These are phyloP conservation scores for Chenopodium quinoa DNA, from an alignment of 148 eudicot species.

Conservation along the genomic window DNA sequence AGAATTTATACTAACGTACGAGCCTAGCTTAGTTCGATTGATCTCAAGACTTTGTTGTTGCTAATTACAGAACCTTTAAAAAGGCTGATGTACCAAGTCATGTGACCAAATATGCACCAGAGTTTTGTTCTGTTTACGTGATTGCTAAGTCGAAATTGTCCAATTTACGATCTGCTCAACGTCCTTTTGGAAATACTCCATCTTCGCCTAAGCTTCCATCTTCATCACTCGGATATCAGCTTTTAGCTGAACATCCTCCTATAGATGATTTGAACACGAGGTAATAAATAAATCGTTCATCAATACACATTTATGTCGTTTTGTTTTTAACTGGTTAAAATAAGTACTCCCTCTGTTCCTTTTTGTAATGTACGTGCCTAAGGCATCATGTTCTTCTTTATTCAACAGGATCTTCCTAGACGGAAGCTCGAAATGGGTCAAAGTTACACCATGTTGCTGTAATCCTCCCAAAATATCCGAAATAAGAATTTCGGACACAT, in stretches of 20 bases:
- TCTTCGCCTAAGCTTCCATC: slow-evolving; percentile 42
- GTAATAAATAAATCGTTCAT: slow-evolving; percentile 4
- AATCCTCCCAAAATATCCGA: background rate
- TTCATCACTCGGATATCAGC: slow-evolving; percentile 15
- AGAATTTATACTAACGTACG: too few species aligned
- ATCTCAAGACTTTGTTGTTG: background rate
- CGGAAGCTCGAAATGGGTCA: background rate
- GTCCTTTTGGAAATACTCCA: slow-evolving; percentile 35
- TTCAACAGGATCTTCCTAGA: background rate
- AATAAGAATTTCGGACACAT: background rate
- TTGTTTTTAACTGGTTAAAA: too few species aligned
- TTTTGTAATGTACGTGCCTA: too few species aligned
- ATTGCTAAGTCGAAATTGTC: slow-evolving; percentile 54
- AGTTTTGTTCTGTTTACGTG: slow-evolving; percentile 73
- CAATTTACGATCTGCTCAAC: slow-evolving; percentile 51
- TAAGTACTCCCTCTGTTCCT: too few species aligned
- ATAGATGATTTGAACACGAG: slow-evolving; percentile 20
- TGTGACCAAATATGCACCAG: slow-evolving; percentile 56
- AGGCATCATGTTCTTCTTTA: background rate
- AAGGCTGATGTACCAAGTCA: slow-evolving; percentile 50
- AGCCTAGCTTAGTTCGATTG: too few species aligned
- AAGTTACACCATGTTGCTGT: background rate
- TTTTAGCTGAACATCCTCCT: slow-evolving; percentile 12
- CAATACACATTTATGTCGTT: too few species aligned
- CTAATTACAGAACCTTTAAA: slow-evolving; percentile 49